These are phyloP conservation scores for Chaetomium sp. DNA, from an alignment of 2,329 filamentous ascomycete species.

Conservation along the genomic window DNA sequence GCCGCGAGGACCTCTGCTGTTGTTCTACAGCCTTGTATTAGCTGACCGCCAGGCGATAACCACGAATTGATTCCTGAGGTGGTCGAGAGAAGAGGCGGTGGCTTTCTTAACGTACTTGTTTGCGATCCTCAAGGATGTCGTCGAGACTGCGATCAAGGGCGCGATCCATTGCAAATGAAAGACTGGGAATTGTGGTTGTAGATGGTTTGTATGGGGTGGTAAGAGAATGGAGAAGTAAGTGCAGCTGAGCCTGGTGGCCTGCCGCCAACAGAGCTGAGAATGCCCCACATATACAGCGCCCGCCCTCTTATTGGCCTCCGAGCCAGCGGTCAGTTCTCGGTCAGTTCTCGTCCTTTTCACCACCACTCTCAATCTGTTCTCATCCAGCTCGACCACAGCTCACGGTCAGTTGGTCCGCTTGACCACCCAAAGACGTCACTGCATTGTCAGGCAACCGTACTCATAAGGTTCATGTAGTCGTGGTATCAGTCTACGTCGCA, in stretches of 20 bases:
- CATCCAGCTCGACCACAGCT: no score
- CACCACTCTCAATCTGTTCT: no score
- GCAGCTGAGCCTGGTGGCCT: slow-evolving; percentile 3
- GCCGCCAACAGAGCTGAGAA: background rate
- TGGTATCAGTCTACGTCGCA: slow-evolving; percentile 37
- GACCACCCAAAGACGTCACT: background rate
- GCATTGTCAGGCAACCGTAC: background rate
- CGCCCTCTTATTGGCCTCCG: no score
- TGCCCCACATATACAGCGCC: slow-evolving; percentile 2
- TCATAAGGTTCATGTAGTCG: slow-evolving; percentile 13
- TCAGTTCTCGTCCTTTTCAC: background rate
- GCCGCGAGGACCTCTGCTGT: slow-evolving; percentile 29
- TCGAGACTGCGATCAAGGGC: slow-evolving; percentile 59
- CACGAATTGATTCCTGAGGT: background rate
- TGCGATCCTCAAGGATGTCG: slow-evolving; percentile 56
- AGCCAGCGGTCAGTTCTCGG: no score
- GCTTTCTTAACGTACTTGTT: slow-evolving; percentile 35
- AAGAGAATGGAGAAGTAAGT: slow-evolving; percentile 7
- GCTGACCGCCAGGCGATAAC: background rate
- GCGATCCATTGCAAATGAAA: slow-evolving; percentile 47
- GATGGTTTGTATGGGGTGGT: background rate
- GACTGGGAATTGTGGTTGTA: slow-evolving; percentile 7
- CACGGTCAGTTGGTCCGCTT: no score
- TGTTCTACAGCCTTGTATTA: slow-evolving; percentile 30
- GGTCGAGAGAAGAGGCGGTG: background rate